phyloP scores from a whole-genome alignment of 345 rosid species.

The Heritiera littoralis region DNA sequence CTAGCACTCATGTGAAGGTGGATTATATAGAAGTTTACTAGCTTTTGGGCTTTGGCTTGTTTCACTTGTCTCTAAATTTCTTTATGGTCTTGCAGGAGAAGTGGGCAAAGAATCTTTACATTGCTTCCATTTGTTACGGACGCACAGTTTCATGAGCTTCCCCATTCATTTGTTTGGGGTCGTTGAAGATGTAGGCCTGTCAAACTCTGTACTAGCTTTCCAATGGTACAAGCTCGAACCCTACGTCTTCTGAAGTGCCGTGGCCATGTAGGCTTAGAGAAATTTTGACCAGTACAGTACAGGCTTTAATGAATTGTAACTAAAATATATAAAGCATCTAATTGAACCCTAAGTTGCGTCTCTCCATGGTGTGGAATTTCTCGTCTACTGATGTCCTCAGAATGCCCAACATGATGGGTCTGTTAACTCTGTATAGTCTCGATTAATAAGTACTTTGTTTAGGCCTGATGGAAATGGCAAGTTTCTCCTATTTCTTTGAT shows the following conservation, averaged over 20 bases:
- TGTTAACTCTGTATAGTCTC: constrained; percentile 24
- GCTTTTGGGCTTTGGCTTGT: neutral
- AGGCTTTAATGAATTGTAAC: constrained; percentile 37
- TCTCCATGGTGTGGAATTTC: constrained; percentile 2
- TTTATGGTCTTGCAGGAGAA: constrained; percentile 64
- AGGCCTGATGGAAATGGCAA: neutral
- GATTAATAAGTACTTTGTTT: constrained; percentile 10
- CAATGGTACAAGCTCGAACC: constrained; percentile 5
- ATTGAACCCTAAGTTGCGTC: neutral
- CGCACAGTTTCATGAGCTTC: constrained; percentile 75
- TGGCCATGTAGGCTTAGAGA: constrained; percentile 22
- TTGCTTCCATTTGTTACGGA: constrained; percentile 85
- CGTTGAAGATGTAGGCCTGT: neutral
- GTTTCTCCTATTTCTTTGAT: neutral
- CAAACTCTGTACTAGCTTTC: neutral
- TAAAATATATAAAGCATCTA: constrained; percentile 25
- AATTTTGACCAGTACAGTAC: constrained; percentile 30
- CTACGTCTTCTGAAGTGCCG: constrained; percentile 16
- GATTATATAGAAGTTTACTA: neutral
- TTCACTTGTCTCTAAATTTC: neutral
- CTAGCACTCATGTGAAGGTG: constrained; percentile 93
- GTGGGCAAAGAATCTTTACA: constrained; percentile 87
- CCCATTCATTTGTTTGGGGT: neutral
- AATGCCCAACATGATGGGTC: constrained; percentile 19
- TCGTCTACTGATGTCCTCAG: neutral